Percentiles rank a stretch among this genome's conserved stretches.
Conservation (phyloP, 2,329 filamentous ascomycete species). For the Aspergillus novoparasiticus region DNA sequence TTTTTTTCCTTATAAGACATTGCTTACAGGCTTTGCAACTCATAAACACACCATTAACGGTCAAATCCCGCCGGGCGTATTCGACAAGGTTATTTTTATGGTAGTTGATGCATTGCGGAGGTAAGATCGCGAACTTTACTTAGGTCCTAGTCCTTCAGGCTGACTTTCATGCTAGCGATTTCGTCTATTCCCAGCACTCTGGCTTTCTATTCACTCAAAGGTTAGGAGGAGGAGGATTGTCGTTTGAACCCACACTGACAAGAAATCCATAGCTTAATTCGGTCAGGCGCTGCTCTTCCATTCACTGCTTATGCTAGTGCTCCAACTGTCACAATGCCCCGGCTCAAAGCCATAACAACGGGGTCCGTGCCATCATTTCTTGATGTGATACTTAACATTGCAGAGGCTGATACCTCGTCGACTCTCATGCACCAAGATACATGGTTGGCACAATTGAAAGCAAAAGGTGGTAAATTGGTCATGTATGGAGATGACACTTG, state of each 20-base stretch:
- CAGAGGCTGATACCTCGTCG: slow-evolving; percentile 89
- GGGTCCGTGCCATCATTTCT: slow-evolving; percentile 98
- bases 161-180: slow-evolving; percentile 66
- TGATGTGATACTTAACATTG: slow-evolving; percentile 94
- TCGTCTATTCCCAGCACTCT: slow-evolving; percentile 80
- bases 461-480: slow-evolving; percentile 74
- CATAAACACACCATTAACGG: slow-evolving; percentile 57
- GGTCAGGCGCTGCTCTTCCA: slow-evolving; percentile 78
- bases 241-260: slow-evolving; percentile 2
- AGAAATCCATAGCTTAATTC: slow-evolving; percentile 67
- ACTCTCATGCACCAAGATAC: slow-evolving; percentile 88
- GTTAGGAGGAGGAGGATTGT: slow-evolving; percentile 49
- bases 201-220: slow-evolving; percentile 87
- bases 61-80: slow-evolving; percentile 66
- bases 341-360: slow-evolving; percentile 95
- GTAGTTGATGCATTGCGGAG: slow-evolving; percentile 93
- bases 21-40: slow-evolving; percentile 79
- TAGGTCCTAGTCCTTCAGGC: slow-evolving; percentile 16
- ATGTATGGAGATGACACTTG: slow-evolving; percentile 99
- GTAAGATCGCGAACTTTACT: slow-evolving; percentile 47
- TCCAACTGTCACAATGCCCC: slow-evolving; percentile 96
- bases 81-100: slow-evolving; percentile 94
- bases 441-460: slow-evolving; percentile 91
- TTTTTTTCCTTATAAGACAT: slow-evolving; percentile 97
- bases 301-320: slow-evolving; percentile 97